Evolutionary conservation across 2,329 filamentous ascomycete genomes (phyloP).

Genomic region (Fusarium ambrosium): DNA sequence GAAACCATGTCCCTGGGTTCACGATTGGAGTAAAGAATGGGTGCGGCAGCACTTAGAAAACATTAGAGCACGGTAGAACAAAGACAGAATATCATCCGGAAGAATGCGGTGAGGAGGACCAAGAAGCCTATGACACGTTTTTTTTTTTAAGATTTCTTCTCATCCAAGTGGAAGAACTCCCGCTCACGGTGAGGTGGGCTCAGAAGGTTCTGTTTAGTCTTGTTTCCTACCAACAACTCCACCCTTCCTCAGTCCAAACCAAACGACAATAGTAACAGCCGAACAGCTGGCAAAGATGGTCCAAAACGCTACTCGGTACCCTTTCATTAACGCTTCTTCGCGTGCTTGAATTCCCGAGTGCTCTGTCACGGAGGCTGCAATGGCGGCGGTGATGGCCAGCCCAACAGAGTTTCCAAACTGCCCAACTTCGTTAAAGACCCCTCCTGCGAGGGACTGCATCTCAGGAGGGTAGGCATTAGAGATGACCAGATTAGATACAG

Average conservation of each 20-base stretch:
- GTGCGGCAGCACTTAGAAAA: no score
- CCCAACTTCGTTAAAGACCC: conserved; percentile 70
- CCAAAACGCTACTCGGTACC: conserved; percentile 68
- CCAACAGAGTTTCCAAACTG: conserved; percentile 70
- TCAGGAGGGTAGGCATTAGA: conserved; percentile 66
- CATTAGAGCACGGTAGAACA: background rate
- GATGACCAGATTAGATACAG: conserved; percentile 67
- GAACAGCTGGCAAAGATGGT: conserved; percentile 59
- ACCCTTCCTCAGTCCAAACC: conserved; percentile 59
- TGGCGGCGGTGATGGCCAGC: conserved; percentile 63
- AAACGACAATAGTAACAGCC: conserved; percentile 52
- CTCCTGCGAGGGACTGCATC: conserved; percentile 70
- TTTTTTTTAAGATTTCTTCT: no score
- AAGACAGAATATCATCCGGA: no score
- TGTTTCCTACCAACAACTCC: conserved; percentile 65
- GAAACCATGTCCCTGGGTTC: no score
- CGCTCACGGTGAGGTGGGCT: no score
- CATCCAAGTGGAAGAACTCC: no score
- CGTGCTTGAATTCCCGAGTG: conserved; percentile 46
- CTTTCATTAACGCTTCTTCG: conserved; percentile 59
- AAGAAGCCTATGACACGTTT: no score
- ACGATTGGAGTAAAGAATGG: rapidly evolving
- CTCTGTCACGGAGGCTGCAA: conserved; percentile 60
- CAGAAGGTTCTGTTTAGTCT: conserved; percentile 36
- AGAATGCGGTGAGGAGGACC: no score